A percentile compares a stretch with the other conserved stretches of the same genome.
phyloP scores from a whole-genome alignment of 1,284 basidiomycete genomes.

The Apiotrichum brassicae region DNA sequence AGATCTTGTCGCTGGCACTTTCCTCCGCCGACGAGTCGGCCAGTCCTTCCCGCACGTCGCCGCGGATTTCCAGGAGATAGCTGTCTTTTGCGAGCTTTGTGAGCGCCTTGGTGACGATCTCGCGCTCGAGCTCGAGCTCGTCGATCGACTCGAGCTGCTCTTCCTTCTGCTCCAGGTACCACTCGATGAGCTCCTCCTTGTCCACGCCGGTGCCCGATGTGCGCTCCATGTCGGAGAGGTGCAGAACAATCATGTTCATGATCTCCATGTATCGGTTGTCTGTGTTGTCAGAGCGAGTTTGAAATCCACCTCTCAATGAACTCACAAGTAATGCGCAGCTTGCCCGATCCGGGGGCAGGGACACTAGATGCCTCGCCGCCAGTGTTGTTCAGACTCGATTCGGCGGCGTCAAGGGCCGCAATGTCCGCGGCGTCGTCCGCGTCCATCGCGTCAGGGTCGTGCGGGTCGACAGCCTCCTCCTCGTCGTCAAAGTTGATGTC shows the following conservation, averaged over 20 bases:
- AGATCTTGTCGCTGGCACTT: slow-evolving; percentile 31
- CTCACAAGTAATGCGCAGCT: slow-evolving; percentile 73
- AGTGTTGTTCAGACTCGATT: slow-evolving; percentile 43
- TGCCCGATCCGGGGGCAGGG: slow-evolving; percentile 43
- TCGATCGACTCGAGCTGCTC: slow-evolving; percentile 74
- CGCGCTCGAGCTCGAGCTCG: slow-evolving; percentile 85
- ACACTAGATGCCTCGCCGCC: slow-evolving; percentile 36
- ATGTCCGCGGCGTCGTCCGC: slow-evolving; percentile 57
- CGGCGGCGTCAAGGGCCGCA: slow-evolving; percentile 47
- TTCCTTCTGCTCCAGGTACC: slow-evolving; percentile 91
- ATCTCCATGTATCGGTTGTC: slow-evolving; percentile 88
- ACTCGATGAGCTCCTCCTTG: slow-evolving; percentile 84
- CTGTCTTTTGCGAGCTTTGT: slow-evolving; percentile 86
- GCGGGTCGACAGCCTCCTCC: slow-evolving; percentile 53
- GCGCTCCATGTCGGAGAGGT: slow-evolving; percentile 71
- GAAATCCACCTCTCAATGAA: too few species aligned
- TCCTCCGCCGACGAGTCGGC: slow-evolving; percentile 42
- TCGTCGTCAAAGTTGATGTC: slow-evolving; percentile 97
- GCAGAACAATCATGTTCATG: slow-evolving; percentile 69
- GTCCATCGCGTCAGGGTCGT: slow-evolving; percentile 55
- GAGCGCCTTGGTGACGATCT: slow-evolving; percentile 82
- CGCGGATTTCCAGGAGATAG: slow-evolving; percentile 73
- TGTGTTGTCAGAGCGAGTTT: slow-evolving; percentile 8
- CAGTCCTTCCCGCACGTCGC: slow-evolving; percentile 72
- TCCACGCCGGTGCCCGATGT: slow-evolving; percentile 72